Conservation (phyloP, 176 grass and related monocot species). For the Oropetium thomaeum region DNA sequence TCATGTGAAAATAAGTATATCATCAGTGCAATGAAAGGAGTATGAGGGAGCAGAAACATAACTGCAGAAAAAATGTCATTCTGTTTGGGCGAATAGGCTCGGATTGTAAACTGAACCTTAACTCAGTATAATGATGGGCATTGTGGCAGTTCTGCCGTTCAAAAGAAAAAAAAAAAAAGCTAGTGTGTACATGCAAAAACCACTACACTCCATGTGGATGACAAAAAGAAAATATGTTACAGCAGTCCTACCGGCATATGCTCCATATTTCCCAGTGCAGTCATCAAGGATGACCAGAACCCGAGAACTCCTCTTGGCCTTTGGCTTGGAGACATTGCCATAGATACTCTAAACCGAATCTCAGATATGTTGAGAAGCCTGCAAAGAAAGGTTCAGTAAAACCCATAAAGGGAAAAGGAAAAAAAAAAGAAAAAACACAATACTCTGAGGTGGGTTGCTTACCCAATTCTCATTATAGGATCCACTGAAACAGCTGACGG, state of each 20-base stretch:
- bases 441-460: slow-evolving; percentile 16
- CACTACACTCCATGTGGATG: not conserved
- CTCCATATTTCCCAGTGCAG: slow-evolving; percentile 97
- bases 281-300: slow-evolving; percentile 99
- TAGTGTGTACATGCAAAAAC: not conserved
- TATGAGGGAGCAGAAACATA: not conserved
- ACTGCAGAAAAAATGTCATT: not conserved
- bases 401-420: not conserved
- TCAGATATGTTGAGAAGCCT: slow-evolving; percentile 95
- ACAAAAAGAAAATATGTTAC: slow-evolving; percentile 3
- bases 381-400: slow-evolving; percentile 21
- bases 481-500: slow-evolving; percentile 89
- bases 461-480: slow-evolving; percentile 95
- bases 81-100: not conserved
- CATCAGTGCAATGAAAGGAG: not conserved
- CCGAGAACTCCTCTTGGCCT: slow-evolving; percentile 96
- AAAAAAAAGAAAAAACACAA: not conserved
- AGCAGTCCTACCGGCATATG: slow-evolving; percentile 80
- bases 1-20: slow-evolving; percentile 15
- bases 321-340: slow-evolving; percentile 96
- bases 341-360: slow-evolving; percentile 90
- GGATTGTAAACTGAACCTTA: not conserved
- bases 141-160: not conserved
- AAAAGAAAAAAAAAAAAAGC: not conserved
- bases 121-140: not conserved